These are phyloP conservation scores for Neoascochyta sp. DNA, from an alignment of 2,329 filamentous ascomycete genomes.

Conservation along the genomic window DNA sequence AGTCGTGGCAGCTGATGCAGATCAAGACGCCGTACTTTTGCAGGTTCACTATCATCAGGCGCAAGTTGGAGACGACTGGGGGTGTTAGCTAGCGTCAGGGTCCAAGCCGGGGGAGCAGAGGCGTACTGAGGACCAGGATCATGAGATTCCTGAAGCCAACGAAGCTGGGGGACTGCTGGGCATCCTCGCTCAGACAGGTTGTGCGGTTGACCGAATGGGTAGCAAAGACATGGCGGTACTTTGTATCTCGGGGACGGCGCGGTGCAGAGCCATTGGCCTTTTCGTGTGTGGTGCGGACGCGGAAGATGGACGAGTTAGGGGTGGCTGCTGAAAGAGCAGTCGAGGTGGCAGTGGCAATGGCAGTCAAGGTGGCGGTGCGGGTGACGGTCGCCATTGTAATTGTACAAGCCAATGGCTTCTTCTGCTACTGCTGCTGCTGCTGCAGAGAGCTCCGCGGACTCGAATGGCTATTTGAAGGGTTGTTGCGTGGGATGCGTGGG, in stretches of 20 bases:
- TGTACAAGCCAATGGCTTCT: too few relatives aligned
- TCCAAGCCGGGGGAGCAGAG: conserved; percentile 7
- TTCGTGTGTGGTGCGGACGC: conserved; percentile 18
- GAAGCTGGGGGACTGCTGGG: conserved; percentile 72
- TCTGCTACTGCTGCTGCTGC: too few relatives aligned
- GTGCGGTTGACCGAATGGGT: conserved; percentile 69
- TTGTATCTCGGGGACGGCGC: conserved; percentile 44
- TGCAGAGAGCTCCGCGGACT: too few relatives aligned
- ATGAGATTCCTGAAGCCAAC: conserved; percentile 93
- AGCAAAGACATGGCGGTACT: conserved; percentile 89
- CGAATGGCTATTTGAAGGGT: not conserved
- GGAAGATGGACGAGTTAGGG: conserved; percentile 24
- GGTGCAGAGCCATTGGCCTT: conserved; percentile 1
- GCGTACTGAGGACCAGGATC: conserved; percentile 80
- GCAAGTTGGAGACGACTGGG: conserved; percentile 83
- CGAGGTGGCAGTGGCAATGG: conserved; percentile 25
- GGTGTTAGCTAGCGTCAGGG: conserved; percentile 17
- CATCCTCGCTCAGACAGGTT: conserved; percentile 84
- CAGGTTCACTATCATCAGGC: conserved; percentile 94
- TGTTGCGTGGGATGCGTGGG: too few relatives aligned
- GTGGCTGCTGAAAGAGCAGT: conserved; percentile 11
- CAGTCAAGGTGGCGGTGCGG: too few relatives aligned
- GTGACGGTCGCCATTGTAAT: too few relatives aligned
- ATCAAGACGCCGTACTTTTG: conserved; percentile 98
- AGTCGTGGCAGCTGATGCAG: conserved; percentile 85